A percentile compares a stretch with the other conserved stretches of the same genome.
Conservation (phyloP, 2,329 filamentous ascomycete species). For the Atkinsonella hypoxylon region DNA sequence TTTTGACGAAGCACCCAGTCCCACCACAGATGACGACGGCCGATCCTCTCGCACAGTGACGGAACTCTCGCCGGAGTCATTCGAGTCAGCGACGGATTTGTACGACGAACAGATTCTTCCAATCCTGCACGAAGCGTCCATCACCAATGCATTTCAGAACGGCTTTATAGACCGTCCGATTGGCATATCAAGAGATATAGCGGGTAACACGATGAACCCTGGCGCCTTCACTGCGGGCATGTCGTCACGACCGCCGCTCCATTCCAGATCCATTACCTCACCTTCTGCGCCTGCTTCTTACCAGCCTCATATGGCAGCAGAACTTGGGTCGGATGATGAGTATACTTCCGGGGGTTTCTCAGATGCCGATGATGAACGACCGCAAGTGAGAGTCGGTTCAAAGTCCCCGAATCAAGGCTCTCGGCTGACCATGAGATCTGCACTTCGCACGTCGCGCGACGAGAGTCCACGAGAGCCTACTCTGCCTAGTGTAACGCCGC, state of each 20-base stretch:
- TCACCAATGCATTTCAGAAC: conserved; percentile 73
- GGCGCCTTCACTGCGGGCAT: conserved; percentile 40
- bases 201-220: conserved; percentile 50
- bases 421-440: conserved; percentile 27
- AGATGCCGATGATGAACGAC: conserved; percentile 56
- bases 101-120: conserved; percentile 91
- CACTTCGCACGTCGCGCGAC: conserved; percentile 21
- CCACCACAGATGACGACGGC: conserved; percentile 45
- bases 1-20: conserved; percentile 57
- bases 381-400: conserved; percentile 46
- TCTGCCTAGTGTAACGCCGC: conserved; percentile 29
- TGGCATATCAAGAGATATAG: conserved; percentile 46
- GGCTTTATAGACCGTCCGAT: conserved; percentile 68
- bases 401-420: conserved; percentile 45
- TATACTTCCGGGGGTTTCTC: conserved; percentile 62
- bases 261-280: conserved; percentile 75
- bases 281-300: conserved; percentile 50
- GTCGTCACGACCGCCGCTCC: conserved; percentile 52
- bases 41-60: conserved; percentile 51
- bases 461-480: conserved; percentile 21
- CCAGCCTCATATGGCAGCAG: conserved; percentile 39
- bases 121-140: conserved; percentile 77
- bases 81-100: conserved; percentile 66
- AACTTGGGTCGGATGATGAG: conserved; percentile 68
- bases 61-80: conserved; percentile 51